Evolutionary conservation across 495 filamentous ascomycete species (phyloP), one percentile per base, ranked within the genome.

Genomic region (Penicillium goetzii): DNA sequence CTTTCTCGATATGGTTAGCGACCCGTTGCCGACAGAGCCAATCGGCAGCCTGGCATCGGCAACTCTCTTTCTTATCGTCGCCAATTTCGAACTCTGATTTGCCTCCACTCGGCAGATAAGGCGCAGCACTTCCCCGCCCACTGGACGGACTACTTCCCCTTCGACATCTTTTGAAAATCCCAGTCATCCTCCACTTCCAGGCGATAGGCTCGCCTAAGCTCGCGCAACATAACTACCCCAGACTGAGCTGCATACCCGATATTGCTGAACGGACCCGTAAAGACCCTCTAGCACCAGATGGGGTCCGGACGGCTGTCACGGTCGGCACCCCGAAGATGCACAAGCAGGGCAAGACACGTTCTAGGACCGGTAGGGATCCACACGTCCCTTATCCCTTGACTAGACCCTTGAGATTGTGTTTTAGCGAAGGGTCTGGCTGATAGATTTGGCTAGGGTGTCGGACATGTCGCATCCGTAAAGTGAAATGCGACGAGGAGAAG

Each of bases 401-500:
- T 34, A 15, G 8, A 1, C 21, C 25, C 15, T n/a, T 11, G 26
- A 9, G 19, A 25, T 25, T 15, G 26, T 56, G 8, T 6, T 8
- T 34, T 23, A 30, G n/a, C 36, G 34, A 28, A 28, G 26, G 36
- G 36, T 1, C 14, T 33, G 5, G 26, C 32, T 60, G 56, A 60
- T 45, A 49, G 32, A n/a, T 21, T 38, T 28, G 54, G 26, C 30
- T 54, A 70, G 73, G 72, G 19, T 77, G 73, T 57, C 72, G 72
- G 28, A 76, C 76, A 40, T 79, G 76, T 67, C 65, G 71, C 21
- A 71, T 73, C 36, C 72, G 74, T 54, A 74, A 74, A 63, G 69
- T 74, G 19, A 76, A 74, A 68, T 79, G 72, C 40, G 76, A 75
- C 41, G 72, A 77, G 51, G 72, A 73, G 28, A 79, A 76, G 58